Base-by-base conservation (phyloP, 2,329 filamentous ascomycete genomes). In the Penicillium hesseltinei region DNA sequence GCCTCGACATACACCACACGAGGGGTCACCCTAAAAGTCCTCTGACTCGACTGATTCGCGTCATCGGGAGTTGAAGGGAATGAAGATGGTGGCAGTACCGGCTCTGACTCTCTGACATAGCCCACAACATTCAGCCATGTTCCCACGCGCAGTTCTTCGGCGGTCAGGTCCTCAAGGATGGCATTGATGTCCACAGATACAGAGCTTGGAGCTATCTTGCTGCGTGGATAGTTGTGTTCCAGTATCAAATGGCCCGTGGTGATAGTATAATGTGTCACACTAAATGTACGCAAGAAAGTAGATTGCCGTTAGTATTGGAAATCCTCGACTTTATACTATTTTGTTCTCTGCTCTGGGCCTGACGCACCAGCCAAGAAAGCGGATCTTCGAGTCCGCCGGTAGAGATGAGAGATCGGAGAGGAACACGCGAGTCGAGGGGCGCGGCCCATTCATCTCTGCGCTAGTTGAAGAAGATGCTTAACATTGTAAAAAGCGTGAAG, bases 81-180 rank as follows among this genome's bases (percentile, higher is more conserved):
- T 17, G 62, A 65, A 5, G 40, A 35, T 31, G 51, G 29, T 17
- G 58, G 58, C 21, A 50, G 49, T 8, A 31, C n/a, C 11, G 40
- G 23, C 23, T 55, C 53, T 10, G 27, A 42, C 43, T 71, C 70
- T 40, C 78, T 81, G 58, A 92, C 79, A 71, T 95, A 95, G 6
- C 92, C 93, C 63, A 97, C 84, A 4, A 97, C 82, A 71, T 97
- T 96, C 49, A 97, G 75, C 92, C 92, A 97, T 58, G 88, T 82
- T n/a, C 93, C 93, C 27, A 89, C 77, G 50, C 86, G 81, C 51
- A 89, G 82, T 50, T 89, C 81, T 55, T 87, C 82, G 23, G 81
- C 75, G 21, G 83, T 84, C 57, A 94, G 75, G 10, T 77, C 81
- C 66, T 87, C 82, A 5, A 96, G 81, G 3, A 95, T 74, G 62